phyloP scores from a whole-genome alignment of 805 yeast species.

The Sugiyamaella smithiae region DNA sequence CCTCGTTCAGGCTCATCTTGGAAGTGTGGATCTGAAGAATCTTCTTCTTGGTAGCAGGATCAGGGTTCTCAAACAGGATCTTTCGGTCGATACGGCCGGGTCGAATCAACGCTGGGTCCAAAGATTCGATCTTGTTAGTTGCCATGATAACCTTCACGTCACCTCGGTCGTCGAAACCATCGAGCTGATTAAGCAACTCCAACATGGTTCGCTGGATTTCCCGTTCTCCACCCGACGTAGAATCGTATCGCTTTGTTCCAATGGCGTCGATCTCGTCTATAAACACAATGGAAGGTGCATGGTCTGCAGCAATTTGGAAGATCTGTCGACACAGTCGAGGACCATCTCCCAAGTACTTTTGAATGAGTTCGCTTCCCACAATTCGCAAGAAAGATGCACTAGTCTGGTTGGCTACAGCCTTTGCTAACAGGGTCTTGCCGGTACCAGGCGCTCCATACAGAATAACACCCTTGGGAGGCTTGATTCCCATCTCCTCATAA shows the following conservation, averaged over 20 bases:
- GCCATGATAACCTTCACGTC: slow-evolving; percentile 98
- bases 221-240: slow-evolving; percentile 89
- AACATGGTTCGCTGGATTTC: slow-evolving; percentile 98
- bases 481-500: slow-evolving; percentile 97
- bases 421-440: slow-evolving; percentile 91
- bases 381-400: slow-evolving; percentile 93
- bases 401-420: slow-evolving; percentile 98
- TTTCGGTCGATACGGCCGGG: slow-evolving; percentile 98
- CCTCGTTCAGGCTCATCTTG: slow-evolving; percentile 86
- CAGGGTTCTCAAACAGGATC: slow-evolving; percentile 94
- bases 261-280: slow-evolving; percentile 99
- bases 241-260: slow-evolving; percentile 96
- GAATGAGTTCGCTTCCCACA: slow-evolving; percentile 96
- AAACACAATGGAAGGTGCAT: slow-evolving; percentile 97
- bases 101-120: slow-evolving; percentile 94
- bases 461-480: slow-evolving; percentile 97
- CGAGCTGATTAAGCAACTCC: slow-evolving; percentile 90
- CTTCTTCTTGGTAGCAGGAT: slow-evolving; percentile 87
- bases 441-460: slow-evolving; percentile 98
- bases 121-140: slow-evolving; percentile 87
- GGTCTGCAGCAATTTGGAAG: slow-evolving; percentile 93
- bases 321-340: slow-evolving; percentile 92
- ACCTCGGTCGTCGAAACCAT: slow-evolving; percentile 96
- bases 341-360: slow-evolving; percentile 96
- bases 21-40: slow-evolving; percentile 88